Base-by-base conservation (phyloP, 2,329 filamentous ascomycete species). In the Scorias spongiosa region DNA sequence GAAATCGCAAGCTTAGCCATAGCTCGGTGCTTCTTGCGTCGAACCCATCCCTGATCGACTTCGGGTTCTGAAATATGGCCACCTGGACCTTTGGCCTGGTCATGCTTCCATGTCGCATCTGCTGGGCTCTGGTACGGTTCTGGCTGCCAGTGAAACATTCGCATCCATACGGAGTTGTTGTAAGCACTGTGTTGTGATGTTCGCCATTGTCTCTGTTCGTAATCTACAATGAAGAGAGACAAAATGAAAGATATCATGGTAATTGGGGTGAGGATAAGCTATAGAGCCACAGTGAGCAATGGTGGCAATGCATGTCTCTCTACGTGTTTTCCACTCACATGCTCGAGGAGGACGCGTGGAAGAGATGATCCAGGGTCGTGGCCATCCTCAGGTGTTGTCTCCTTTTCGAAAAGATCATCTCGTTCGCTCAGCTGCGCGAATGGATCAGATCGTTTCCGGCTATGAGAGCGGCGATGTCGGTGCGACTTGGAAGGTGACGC, bases 201-300 rank as follows among this genome's bases (percentile, higher is more conserved):
- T 28, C 60, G 77, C 67, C 59, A 68, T 56, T 54, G 67, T 54
- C 53, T 75, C 62, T 69, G 76, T 46, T 68, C 68, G 42, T 70
- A 63, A 63, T 83, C 78, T 38, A 83, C 70, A 42, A 81, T 60
- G 56, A 71, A 68, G 39, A 84, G 71, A 2, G 79, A 82, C 49
- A 82, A 39, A 37, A 84, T 58, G 61, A 83, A 82, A 17, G 76
- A 72, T 42, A 76, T 65, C 57, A 82, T 74, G 49, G 76, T 68
- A 48, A 83, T 51, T 7, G 80, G 78, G 0, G 77, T 80, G 62
- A 80, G 67, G 51, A 83, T 48, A 40, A 61, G 48, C 57, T 62
- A 40, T 14, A 3, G 12, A 15, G 32, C 32, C 32, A 36, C 17
- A n/a, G 34, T 17, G 34, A 37, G 17, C 12, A 17, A 37, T 6